Base-by-base conservation (phyloP, 495 filamentous ascomycete genomes). In the Neurospora cerealis region DNA sequence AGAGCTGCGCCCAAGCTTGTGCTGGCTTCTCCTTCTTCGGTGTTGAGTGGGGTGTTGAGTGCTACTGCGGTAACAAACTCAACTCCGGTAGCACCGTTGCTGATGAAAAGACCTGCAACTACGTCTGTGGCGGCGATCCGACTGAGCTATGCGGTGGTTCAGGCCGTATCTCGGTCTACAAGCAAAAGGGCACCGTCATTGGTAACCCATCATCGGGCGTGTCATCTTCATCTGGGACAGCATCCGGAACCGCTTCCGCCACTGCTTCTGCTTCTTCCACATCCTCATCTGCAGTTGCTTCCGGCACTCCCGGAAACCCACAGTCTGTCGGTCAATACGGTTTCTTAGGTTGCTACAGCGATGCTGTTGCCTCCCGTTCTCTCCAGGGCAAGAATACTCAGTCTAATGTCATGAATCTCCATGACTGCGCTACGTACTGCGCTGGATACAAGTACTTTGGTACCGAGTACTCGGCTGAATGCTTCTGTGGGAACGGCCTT, bases 401-500 rank as follows among this genome's bases (percentile, higher is more conserved):
- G 69, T 60, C 8, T 41, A 77, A 74, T 8, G 72, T 70, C 42
- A 80, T 84, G 78, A 82, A 80, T 4, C 69, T 82, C 11, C 77
- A 84, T 75, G 69, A 62, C 19, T 84, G 82, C 72, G 79, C 79
- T 41, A 74, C 39, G 3, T 79, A 74, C 72, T 85, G 83, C 75
- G 17, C 72, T 19, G 75, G 73, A 9, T 82, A 76, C 69, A 75
- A 69, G 17, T 83, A 75, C 69, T 81, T 81, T 69, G 81, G 81
- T 0, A 69, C 76, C 0, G 82, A 84, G 70, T 83, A 80, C 73
- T 78, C 75, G 9, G 36, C 75, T 44, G 77, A 83, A 69, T 83
- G 81, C 74, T 83, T 80, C 69, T 84, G 83, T 39, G 83, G 81
- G 37, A 79, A 84, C 66, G 40, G 70, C 3, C 73, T 82, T n/a